phyloP scores from a whole-genome alignment of 805 yeast genomes.

The Saccharomycopsis javanensis region DNA sequence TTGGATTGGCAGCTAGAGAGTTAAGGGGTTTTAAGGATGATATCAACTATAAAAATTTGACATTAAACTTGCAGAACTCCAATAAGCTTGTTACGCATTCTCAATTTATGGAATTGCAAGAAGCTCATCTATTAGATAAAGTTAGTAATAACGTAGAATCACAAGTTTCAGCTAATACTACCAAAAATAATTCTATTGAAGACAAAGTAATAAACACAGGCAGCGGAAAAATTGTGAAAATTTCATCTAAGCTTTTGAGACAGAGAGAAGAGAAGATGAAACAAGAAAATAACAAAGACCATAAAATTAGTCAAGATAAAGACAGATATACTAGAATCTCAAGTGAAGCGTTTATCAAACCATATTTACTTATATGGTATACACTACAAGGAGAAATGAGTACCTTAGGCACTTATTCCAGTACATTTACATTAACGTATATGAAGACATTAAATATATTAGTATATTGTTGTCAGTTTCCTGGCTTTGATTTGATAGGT shows the following conservation, averaged over 20 bases:
- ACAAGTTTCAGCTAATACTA: not conserved
- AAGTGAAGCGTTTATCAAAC: conserved; percentile 8
- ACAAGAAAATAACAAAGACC: not conserved
- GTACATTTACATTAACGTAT: conserved; percentile 2
- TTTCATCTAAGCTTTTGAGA: conserved; percentile 14
- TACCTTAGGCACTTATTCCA: conserved; percentile 13
- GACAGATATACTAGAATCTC: conserved; percentile 11
- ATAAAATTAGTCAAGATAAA: not conserved
- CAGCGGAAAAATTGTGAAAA: conserved; percentile 13
- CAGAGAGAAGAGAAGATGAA: conserved; percentile 8
- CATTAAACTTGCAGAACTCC: not conserved
- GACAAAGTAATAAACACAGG: conserved; percentile 1
- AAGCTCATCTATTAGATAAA: conserved; percentile 5
- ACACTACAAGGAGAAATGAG: not conserved
- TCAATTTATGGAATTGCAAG: not conserved
- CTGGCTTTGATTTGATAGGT: not conserved
- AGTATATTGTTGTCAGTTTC: conserved; percentile 11
- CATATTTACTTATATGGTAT: conserved; percentile 14
- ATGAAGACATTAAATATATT: conserved; percentile 13
- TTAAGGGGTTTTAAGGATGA: conserved; percentile 53
- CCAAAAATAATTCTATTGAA: not conserved
- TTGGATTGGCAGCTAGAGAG: conserved; percentile 67
- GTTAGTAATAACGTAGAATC: conserved; percentile 2
- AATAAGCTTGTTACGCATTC: not conserved
- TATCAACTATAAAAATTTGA: conserved; percentile 10